Evolutionary conservation across 1,139 yeast genomes (phyloP).

Genomic region (Sporopachydermia cereana): DNA sequence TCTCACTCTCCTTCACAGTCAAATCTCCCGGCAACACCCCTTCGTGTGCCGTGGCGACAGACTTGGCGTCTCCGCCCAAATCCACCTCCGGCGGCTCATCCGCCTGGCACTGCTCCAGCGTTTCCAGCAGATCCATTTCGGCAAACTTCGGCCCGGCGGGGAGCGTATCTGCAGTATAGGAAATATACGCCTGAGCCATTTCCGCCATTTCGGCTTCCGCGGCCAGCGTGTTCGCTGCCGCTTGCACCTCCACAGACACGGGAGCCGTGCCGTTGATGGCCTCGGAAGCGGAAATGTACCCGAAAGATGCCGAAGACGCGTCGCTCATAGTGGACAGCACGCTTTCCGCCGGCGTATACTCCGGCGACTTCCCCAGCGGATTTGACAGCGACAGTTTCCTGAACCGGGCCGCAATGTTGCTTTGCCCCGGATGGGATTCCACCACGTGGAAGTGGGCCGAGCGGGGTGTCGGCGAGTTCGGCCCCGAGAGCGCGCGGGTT

Average conservation of each 20-base stretch:
- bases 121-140: not conserved
- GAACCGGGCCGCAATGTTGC: not conserved
- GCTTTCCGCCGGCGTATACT: not conserved
- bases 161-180: not conserved
- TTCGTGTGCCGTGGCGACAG: not conserved
- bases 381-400: not conserved
- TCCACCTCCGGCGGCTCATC: not conserved
- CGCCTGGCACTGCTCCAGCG: not conserved
- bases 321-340: constrained; percentile 5
- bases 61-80: not conserved
- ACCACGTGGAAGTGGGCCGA: constrained; percentile 2
- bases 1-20: not conserved
- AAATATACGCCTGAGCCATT: constrained; percentile 1
- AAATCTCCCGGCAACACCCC: constrained; percentile 5
- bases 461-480: not conserved
- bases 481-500: not conserved
- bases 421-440: not conserved
- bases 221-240: not conserved
- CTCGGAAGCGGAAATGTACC: not conserved
- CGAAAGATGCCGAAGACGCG: not conserved
- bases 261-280: not conserved
- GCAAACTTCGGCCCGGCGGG: not conserved
- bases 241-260: not conserved
- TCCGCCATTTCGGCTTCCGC: not conserved
- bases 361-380: not conserved